These are phyloP conservation scores for Elaeis oleifera DNA, from an alignment of 202 grass and related monocot genomes.

Conservation along the genomic window DNA sequence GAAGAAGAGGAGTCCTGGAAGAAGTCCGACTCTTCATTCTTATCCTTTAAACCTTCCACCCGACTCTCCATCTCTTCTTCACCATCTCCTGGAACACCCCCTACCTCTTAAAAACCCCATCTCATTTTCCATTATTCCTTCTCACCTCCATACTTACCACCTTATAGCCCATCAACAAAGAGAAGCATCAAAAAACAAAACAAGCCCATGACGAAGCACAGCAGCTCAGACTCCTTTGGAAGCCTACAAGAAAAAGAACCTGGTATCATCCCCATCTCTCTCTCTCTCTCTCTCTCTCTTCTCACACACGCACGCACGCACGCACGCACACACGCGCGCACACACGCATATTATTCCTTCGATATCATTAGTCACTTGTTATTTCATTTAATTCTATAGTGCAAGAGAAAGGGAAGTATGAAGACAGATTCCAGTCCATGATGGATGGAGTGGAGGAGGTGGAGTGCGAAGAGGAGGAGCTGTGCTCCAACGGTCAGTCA, in stretches of 20 bases:
- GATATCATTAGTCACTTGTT: not conserved
- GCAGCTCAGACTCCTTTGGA: too few relatives aligned
- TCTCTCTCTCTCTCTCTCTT: not conserved
- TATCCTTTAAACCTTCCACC: too few relatives aligned
- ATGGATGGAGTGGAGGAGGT: constrained; percentile 1
- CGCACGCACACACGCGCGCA: too few relatives aligned
- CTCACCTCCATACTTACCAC: not conserved
- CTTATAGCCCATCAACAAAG: constrained; percentile 1
- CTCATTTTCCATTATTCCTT: not conserved
- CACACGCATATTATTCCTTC: not conserved
- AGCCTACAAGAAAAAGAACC: not conserved
- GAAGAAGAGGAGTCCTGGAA: not conserved
- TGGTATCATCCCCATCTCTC: not conserved
- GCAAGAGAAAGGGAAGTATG: not conserved
- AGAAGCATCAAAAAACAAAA: not conserved
- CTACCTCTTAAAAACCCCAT: too few relatives aligned
- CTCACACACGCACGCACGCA: too few relatives aligned
- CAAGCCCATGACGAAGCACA: not conserved
- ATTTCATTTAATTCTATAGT: not conserved
- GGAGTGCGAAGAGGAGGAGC: constrained; percentile 2
- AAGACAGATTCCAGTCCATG: not conserved
- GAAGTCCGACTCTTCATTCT: not conserved
- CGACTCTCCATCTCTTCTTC: not conserved
- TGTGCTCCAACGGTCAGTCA: constrained; percentile 4
- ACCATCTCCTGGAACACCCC: too few relatives aligned